Evolutionary conservation across 345 rosid genomes (phyloP), one percentile per base, ranked within the genome.

Genomic region (Populus ilicifolia): DNA sequence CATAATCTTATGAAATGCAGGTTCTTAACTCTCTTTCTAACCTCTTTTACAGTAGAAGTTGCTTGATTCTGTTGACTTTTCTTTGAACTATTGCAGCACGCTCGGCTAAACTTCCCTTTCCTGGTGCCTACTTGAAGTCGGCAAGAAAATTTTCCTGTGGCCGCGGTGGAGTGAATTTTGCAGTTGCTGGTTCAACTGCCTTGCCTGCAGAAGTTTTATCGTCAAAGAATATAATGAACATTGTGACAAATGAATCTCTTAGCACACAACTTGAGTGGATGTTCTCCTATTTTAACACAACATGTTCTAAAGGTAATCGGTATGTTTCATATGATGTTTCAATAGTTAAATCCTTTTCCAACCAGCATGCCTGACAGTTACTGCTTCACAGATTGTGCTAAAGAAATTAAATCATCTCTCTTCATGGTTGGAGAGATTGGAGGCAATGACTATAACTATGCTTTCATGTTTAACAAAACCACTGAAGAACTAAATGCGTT

Each of bases 81-180:
- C 14, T 43, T 13, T 43, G 46, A 43, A 43, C 11, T 7, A 43
- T 36, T 30, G 72, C 72, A 75, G 78, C 78, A 44, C 44, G 30
- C 21, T 67, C 78, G 6, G 78, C 72, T 20, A 48, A 48, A 33
- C 78, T 67, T 30, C 78, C 78, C 12, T 50, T 10, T 5, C 44
- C 66, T 8, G 78, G 66, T 30, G 54, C 66, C 9, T 33, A 18
- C 50, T 46, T 35, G 59, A 75, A 67, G 13, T 43, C 20, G 8
- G 10, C 11, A 11, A 27, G 33, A 33, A 35, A 17, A 2, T 67
- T 46, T 17, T 50, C 8, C 4, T 4, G 46, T 11, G 46, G 46
- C 3, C 35, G 52, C 46, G 33, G 67, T 33, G 78, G 78, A 50
- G 78, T 65, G 20, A 48, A 75, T 66, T 75, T 66, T 66, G 63